phyloP scores from a whole-genome alignment of 164 flowering plant species.

The Vitis amurensis region DNA sequence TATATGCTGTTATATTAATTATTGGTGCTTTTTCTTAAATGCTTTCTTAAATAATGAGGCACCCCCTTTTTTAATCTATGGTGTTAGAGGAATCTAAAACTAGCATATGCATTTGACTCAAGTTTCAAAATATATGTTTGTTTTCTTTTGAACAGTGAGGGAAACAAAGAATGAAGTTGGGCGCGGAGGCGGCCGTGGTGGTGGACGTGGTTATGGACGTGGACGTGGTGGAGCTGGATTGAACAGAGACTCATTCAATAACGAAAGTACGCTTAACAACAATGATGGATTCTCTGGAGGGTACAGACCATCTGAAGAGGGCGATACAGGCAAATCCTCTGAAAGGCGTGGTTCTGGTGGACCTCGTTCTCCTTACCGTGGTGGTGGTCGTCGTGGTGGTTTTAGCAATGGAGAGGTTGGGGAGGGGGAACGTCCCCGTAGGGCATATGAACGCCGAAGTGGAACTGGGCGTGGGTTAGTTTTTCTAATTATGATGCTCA shows the following conservation, averaged over 20 bases:
- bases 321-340: slow-evolving; percentile 23
- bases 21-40: too few species aligned
- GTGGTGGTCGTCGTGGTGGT: slow-evolving; percentile 29
- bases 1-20: too few species aligned
- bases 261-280: slow-evolving; percentile 9
- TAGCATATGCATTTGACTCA: too few species aligned
- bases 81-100: too few species aligned
- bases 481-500: background rate
- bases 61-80: too few species aligned
- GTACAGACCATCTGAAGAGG: slow-evolving; percentile 23
- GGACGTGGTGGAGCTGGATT: slow-evolving; percentile 28
- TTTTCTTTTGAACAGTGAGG: slow-evolving; percentile 26
- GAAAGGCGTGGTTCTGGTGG: slow-evolving; percentile 33
- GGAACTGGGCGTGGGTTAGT: slow-evolving; percentile 65
- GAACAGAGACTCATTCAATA: slow-evolving; percentile 19
- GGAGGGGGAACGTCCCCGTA: slow-evolving; percentile 52
- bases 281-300: slow-evolving; percentile 21
- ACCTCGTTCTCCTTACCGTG: slow-evolving; percentile 24
- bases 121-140: background rate
- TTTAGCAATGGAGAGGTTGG: slow-evolving; percentile 39
- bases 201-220: slow-evolving; percentile 29
- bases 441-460: slow-evolving; percentile 64
- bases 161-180: slow-evolving; percentile 33
- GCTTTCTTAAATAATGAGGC: too few species aligned
- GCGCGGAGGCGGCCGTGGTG: slow-evolving; percentile 28